Evolutionary conservation across 164 flowering plant genomes (phyloP), one percentile per base, ranked within the genome.

Genomic region (Amborella trichopoda): DNA sequence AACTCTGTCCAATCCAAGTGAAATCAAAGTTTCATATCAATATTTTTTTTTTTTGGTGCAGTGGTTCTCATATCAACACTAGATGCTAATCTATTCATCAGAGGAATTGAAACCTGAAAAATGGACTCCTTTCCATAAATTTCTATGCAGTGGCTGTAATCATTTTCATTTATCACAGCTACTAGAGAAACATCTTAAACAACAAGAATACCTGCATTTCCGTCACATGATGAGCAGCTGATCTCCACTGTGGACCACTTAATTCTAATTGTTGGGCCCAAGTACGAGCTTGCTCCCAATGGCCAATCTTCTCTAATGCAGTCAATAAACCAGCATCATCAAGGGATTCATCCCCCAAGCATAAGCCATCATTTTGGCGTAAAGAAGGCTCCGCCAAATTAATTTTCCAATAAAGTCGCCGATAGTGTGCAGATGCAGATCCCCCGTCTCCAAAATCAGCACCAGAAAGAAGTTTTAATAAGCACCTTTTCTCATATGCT

Each of bases 371-470:
- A 61, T 73, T 80, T 56, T 68, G 77, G 9, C 91, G 69, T 34
- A 93, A 46, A 34, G 70, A 67, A 52, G 96, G 96, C 58, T 93
- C 99, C 0, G 96, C 95, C 55, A 93, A 62, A 68, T 77, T 75
- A 21, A 88, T 82, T 72, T 88, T 88, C 96, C 94, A 82, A 67
- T 72, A 72, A 11, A 68, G 67, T 28, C 80, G 77, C 22, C 81
- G 67, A 63, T 80, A 87, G 40, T 61, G 50, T 51, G 83, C 39
- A 48, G 86, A 76, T 48, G 84, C 79, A 63, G 73, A 66, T 53
- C 99, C 96, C 26, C 94, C 91, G 70, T 88, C 99, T 43, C 95
- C 95, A 77, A 88, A 93, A 66, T 93, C 96, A 55, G 94, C 76
- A 28, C 79, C 70, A 66, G 96, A 71, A 62, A 93, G 84, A 42